phyloP scores from a whole-genome alignment of 805 yeast species.

The Clavispora phyllophila region DNA sequence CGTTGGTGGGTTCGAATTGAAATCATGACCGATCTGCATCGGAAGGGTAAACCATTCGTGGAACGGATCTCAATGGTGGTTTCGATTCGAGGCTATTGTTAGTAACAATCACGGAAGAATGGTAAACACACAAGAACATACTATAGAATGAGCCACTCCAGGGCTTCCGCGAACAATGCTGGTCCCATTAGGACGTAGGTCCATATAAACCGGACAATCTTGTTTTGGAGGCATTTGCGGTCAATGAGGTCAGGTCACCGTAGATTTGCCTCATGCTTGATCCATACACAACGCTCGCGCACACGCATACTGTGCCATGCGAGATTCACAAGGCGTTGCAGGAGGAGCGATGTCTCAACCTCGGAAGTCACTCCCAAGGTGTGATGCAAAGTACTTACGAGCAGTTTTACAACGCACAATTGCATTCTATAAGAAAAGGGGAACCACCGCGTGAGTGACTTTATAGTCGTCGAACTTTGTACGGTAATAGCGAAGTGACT shows the following conservation, averaged over 20 bases:
- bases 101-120: conserved; percentile 4
- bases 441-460: conserved; percentile 32
- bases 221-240: conserved; percentile 11
- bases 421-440: conserved; percentile 30
- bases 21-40: conserved; percentile 44
- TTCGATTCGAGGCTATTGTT: conserved; percentile 48
- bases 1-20: conserved; percentile 48
- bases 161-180: conserved; percentile 63
- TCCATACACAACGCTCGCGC: background rate
- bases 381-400: no score
- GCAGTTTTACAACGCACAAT: no score
- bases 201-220: conserved; percentile 25
- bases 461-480: conserved; percentile 23
- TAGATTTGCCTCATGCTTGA: background rate
- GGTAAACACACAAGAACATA: conserved; percentile 13
- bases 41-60: conserved; percentile 42
- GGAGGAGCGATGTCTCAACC: no score
- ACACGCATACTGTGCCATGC: background rate
- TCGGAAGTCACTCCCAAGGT: no score
- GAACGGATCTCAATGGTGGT: conserved; percentile 54
- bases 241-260: background rate
- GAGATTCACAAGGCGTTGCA: background rate
- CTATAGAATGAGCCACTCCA: conserved; percentile 54
- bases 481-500: conserved; percentile 45
- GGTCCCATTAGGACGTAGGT: conserved; percentile 46